Percentiles rank a stretch among this genome's conserved stretches.
These are phyloP conservation scores for Solanum verrucosum DNA, from an alignment of 257 asterid genomes.

Conservation along the genomic window DNA sequence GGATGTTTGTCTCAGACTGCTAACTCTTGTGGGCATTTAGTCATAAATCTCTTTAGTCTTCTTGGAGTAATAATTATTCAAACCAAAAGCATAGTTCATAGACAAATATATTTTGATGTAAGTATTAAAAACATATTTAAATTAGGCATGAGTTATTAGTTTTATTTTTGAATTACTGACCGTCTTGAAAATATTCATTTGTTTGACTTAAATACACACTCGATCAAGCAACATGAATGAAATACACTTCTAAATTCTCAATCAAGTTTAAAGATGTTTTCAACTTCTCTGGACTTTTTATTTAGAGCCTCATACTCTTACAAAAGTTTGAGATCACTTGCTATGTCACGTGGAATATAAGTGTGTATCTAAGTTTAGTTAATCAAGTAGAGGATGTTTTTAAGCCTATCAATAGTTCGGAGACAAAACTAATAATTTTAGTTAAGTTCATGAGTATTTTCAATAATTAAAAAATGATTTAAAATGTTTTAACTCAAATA, in stretches of 20 bases:
- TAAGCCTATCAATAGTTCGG: neutral
- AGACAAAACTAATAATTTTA: too few relatives aligned
- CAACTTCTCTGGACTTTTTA: too few relatives aligned
- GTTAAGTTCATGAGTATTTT: neutral
- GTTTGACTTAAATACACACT: neutral
- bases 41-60: neutral
- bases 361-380: neutral
- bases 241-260: neutral
- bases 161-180: too few relatives aligned
- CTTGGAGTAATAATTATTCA: neutral
- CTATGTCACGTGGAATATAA: too few relatives aligned
- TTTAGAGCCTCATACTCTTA: neutral
- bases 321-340: neutral
- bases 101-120: neutral
- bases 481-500: too few relatives aligned
- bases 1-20: neutral
- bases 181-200: too few relatives aligned
- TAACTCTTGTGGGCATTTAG: neutral
- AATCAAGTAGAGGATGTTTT: too few relatives aligned
- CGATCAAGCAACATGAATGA: too few relatives aligned
- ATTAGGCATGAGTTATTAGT: accelerated
- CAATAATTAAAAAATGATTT: too few relatives aligned
- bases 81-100: neutral
- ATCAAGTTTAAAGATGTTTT: too few relatives aligned
- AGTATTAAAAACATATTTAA: too few relatives aligned